phyloP scores from a whole-genome alignment of 176 grass and related monocot genomes.

The Cocos nucifera region DNA sequence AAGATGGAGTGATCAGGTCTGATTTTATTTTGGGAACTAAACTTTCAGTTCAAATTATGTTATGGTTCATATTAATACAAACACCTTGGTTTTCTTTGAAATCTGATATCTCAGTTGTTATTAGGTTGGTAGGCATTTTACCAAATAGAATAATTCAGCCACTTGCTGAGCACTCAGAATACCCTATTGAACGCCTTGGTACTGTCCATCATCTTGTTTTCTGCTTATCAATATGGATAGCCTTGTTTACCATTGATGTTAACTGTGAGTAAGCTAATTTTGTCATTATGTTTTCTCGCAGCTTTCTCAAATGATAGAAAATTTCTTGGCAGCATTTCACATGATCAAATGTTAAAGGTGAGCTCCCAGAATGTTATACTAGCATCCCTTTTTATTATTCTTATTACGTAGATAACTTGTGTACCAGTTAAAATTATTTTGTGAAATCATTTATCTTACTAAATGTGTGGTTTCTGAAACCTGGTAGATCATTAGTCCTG shows the following conservation, averaged over 20 bases:
- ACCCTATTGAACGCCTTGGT: slow-evolving; percentile 86
- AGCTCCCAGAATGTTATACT: not conserved
- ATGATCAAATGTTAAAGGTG: slow-evolving; percentile 95
- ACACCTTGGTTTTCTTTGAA: not conserved
- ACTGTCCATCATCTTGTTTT: not conserved
- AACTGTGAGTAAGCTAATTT: not conserved
- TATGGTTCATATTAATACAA: not conserved
- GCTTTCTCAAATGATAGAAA: slow-evolving; percentile 71
- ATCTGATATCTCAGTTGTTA: slow-evolving; percentile 5
- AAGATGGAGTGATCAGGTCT: slow-evolving; percentile 88
- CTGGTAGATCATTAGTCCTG: too few species aligned
- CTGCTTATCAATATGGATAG: slow-evolving; percentile 9
- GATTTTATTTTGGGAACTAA: not conserved
- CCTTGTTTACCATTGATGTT: not conserved
- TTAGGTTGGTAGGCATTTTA: slow-evolving; percentile 79
- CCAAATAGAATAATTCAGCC: slow-evolving; percentile 87
- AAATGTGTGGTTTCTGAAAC: too few species aligned
- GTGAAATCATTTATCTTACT: too few species aligned
- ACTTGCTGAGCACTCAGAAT: slow-evolving; percentile 90
- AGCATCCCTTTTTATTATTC: not conserved
- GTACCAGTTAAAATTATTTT: too few species aligned
- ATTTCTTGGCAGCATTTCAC: slow-evolving; percentile 85
- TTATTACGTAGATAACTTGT: not conserved
- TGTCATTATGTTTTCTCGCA: slow-evolving; percentile 9
- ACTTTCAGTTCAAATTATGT: too few species aligned